These are phyloP conservation scores for Dacryopinax spathularia DNA, from an alignment of 768 basidiomycete species.

Conservation along the genomic window DNA sequence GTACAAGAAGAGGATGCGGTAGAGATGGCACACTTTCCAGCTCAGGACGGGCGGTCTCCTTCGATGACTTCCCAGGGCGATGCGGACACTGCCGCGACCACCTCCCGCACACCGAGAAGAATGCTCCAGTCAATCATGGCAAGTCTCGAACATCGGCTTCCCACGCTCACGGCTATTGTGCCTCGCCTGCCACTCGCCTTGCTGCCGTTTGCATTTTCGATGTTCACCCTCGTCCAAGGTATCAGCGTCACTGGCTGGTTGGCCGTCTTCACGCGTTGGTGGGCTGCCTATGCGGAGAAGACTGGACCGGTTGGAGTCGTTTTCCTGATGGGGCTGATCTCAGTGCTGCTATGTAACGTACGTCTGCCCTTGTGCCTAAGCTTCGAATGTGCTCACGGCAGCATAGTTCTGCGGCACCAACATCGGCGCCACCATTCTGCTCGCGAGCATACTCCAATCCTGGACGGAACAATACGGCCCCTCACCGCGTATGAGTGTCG, in stretches of 20 bases:
- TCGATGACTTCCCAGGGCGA: background rate
- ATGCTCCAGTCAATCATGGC: background rate
- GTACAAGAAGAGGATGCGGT: background rate
- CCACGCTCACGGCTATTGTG: constrained; percentile 52
- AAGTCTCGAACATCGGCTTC: constrained; percentile 32
- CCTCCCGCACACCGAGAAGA: background rate
- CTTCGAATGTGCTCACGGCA: background rate
- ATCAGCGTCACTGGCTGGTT: constrained; percentile 80
- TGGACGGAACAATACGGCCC: constrained; percentile 17
- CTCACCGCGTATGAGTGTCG: constrained; percentile 30
- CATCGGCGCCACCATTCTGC: constrained; percentile 80
- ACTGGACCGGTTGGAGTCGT: constrained; percentile 29
- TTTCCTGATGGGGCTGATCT: constrained; percentile 44
- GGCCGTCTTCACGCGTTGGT: constrained; percentile 61
- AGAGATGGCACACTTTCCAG: background rate
- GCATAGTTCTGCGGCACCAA: constrained; percentile 59
- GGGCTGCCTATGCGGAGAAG: constrained; percentile 30
- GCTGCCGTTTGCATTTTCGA: constrained; percentile 82
- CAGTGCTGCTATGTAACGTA: constrained; percentile 61
- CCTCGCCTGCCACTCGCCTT: constrained; percentile 65
- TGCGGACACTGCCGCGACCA: background rate
- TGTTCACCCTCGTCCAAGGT: constrained; percentile 86
- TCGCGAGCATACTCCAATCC: constrained; percentile 59
- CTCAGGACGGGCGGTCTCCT: background rate
- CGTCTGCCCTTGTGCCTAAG: constrained; percentile 10